Base-by-base conservation (phyloP, 2,329 filamentous ascomycete genomes). In the Pezicula radicicola region DNA sequence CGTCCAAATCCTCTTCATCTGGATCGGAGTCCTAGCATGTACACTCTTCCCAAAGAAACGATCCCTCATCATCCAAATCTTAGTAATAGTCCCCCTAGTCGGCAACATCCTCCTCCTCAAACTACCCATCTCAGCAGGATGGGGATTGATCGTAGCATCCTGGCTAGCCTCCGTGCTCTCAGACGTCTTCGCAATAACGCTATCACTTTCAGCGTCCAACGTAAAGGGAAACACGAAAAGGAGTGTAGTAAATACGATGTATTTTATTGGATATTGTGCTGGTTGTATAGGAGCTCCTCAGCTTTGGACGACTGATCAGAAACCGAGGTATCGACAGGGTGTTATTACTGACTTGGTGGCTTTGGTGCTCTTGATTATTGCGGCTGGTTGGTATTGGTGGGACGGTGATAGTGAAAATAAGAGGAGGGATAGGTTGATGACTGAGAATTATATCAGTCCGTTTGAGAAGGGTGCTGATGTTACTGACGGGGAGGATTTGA, bases 201-300 rank as follows among this genome's bases (percentile, higher is more conserved):
- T 77, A 8, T 72, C 67, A 1, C 67, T 78, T 1, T 68, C 66
- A 1, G 74, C 75, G 0, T 78, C 75, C 3, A 79, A 79, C 50
- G 69, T 78, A 25, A 75, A 76, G 48, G 75, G 77, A 0, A 79
- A 79, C 59, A 79, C 76, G 1, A 79, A 79, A 57, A 71, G 72
- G 3, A 66, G 74, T 8, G 65, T 74, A 3, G 71, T 75, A 27
- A 76, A 72, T 47, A 69, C 71, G 5, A 68, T 77, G 60, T 78
- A 77, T 61, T 79, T 78, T 62, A 73, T 78, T 25, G 74, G 73
- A 0, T 79, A 78, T 57, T 75, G 72, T 41, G 71, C 68, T 4
- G 74, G 73, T 1, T 73, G 72, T 57, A 76, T 77, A 48, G 73
- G 66, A 0, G 63, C 65, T 1, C 75, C 76, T n/a, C 75, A 80